Base-by-base conservation (phyloP, 192 early-diverging fungal genomes). In the Umbelopsis vinacea region DNA sequence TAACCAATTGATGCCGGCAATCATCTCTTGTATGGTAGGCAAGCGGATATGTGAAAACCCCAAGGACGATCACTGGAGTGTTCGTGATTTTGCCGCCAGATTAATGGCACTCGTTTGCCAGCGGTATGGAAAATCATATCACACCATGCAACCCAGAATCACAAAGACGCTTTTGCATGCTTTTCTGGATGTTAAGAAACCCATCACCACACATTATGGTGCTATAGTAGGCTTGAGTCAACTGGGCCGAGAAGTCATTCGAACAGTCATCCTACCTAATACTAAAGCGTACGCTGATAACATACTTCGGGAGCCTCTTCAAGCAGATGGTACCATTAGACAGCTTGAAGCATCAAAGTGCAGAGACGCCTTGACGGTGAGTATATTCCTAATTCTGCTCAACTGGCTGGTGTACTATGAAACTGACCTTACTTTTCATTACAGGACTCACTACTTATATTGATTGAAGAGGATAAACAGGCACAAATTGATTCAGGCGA, bases 1-100 rank as follows among this genome's bases (percentile, higher is more conserved):
- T 46, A 97, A 99, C 79, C 95, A 98, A 87, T 83, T 99, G 10
- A 92, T 99, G 50, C 97, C 97, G 14, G 87, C 91, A 6, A 89
- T 99, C 40, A 80, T 99, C 52, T 95, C 98, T 15, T 98, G 96
- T 72, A 81, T 98, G 29, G 94, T 99, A 9, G 91, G 91, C 70
- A 94, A 94, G 71, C 79, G 88, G 35, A 80, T 99, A 26, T 90
- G 92, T 35, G 87, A 89, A 53, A 76, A 74, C 53, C 85, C 88
- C 37, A 79, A 86, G 26, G 90, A 95, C 23, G 85, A 94, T 67
- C 97, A 98, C 77, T 97, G 93, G 92, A 67, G 85, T 7, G 80
- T 97, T 46, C 94, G 98, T 10, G 76, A 89, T 8, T 85, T 83
- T 24, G 92, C 97, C 0, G 93, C 96, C 0, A 75, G 83, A 23